Conservation (phyloP, 805 yeast genomes). For the Candida xyloterini region DNA sequence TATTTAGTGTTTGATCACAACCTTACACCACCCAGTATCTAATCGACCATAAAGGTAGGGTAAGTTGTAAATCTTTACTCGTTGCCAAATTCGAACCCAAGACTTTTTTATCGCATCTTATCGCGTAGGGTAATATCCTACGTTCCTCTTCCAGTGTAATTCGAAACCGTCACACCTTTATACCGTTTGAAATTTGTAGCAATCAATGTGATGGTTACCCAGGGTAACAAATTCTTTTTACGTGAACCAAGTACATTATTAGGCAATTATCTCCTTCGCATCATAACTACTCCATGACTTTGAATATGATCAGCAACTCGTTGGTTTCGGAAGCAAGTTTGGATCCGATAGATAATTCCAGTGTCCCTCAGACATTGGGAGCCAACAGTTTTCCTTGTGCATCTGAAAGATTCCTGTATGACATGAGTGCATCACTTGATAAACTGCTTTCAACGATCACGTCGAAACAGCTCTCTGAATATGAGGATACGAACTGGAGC, state of each 20-base stretch:
- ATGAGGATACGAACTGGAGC: not conserved
- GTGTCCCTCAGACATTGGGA: not conserved
- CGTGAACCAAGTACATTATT: not conserved
- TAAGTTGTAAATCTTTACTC: no score
- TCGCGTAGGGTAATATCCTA: not conserved
- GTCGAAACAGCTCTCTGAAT: not conserved
- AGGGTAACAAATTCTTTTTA: not conserved
- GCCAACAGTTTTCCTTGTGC: not conserved
- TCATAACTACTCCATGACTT: not conserved
- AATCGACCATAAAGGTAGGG: no score
- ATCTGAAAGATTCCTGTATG: not conserved
- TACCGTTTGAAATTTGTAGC: constrained; percentile 2
- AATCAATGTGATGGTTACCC: not conserved
- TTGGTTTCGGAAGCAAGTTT: no score
- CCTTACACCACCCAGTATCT: not conserved
- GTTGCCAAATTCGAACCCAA: no score
- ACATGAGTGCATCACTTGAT: not conserved
- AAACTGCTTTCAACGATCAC: not conserved
- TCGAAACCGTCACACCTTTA: constrained; percentile 2
- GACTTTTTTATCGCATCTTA: no score
- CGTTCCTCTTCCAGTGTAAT: not conserved
- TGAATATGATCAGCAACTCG: no score
- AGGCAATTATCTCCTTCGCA: not conserved
- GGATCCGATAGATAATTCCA: no score
- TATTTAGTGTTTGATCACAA: no score